A percentile compares a stretch with the other conserved stretches of the same genome.
phyloP scores from a whole-genome alignment of 805 yeast species.

The Ogataea parapolymorpha region DNA sequence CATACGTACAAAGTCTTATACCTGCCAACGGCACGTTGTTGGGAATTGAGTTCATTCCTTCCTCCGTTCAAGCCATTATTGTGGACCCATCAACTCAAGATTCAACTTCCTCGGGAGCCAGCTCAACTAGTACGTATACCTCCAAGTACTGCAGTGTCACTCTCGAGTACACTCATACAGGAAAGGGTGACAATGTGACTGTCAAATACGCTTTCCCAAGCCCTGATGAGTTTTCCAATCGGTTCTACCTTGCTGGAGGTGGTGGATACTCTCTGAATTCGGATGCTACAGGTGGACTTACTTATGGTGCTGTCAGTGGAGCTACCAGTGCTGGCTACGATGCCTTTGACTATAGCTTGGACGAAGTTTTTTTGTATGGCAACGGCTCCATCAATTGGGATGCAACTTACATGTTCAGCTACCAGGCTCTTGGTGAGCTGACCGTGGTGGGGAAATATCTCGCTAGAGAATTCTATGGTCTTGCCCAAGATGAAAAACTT shows the following conservation, averaged over 20 bases:
- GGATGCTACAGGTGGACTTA: slow-evolving; percentile 1
- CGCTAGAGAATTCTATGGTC: slow-evolving; percentile 3
- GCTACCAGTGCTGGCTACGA: slow-evolving; percentile 10
- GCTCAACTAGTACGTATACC: background rate
- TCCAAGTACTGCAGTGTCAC: slow-evolving; percentile 4
- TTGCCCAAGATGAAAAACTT: slow-evolving; percentile 1
- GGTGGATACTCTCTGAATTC: slow-evolving; percentile 5
- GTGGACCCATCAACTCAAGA: background rate
- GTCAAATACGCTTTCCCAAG: slow-evolving; percentile 2
- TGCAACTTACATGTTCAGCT: slow-evolving; percentile 7
- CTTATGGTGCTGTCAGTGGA: slow-evolving; percentile 8
- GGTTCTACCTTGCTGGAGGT: slow-evolving; percentile 9
- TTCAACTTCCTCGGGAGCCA: background rate
- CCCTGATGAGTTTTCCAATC: slow-evolving; percentile 1
- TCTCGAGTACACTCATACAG: slow-evolving; percentile 3
- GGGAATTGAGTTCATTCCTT: background rate
- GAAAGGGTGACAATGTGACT: slow-evolving; percentile 5
- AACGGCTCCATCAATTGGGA: slow-evolving; percentile 10
- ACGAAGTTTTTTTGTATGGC: slow-evolving; percentile 3
- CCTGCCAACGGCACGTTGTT: background rate
- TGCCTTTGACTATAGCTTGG: slow-evolving; percentile 3
- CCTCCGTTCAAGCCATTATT: background rate
- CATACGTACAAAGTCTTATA: slow-evolving; percentile 1
- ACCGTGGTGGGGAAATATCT: slow-evolving; percentile 3
- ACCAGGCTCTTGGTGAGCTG: slow-evolving; percentile 9